Evolutionary conservation across 139 green algal species (phyloP), one percentile per base, ranked within the genome.

Genomic region (Auxenochlorella pyrenoidosa): DNA sequence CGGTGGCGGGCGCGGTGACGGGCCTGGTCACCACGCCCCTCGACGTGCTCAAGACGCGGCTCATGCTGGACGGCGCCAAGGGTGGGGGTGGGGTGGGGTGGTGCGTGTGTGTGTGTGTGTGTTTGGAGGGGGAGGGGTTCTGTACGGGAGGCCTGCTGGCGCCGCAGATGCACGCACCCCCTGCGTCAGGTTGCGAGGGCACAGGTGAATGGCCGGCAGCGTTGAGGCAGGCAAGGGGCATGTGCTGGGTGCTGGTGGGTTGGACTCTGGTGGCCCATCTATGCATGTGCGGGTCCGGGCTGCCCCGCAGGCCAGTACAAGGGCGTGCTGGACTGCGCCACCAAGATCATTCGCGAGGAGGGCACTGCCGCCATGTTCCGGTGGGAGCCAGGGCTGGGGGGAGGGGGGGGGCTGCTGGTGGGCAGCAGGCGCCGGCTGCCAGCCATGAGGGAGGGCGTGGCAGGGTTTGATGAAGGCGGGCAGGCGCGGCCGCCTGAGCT

Each of bases 41-140:
- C 68, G 96, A 99, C 70, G 96, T 99, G 79, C 91, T 99, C 28
- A 99, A 99, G 90, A 99, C 96, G 13, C 89, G 96, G 24, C 90
- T 99, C 12, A 99, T 99, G 96, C 96, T 95, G 6, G 94, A 98
- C 85, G 96, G 80, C 1, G 32, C 80, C 32, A 60, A 41, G 40
- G 80, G 80, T 85, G 63, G 32, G 63, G 54, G 16, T 54, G 12
- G 16, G 13, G 8, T 58, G 47, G 47, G 47, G n/a, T n/a, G n/a
- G n/a, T n/a, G n/a, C n/a, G n/a, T n/a, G 58, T 18, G 58, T 19
- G 21, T 73, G 22, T 77, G 70, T 10, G n/a, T 34, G n/a, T 77
- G 70, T 8, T n/a, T n/a, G n/a, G n/a, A n/a, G n/a, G n/a, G n/a
- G n/a, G n/a, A n/a, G n/a, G n/a, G n/a, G n/a, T n/a, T n/a, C n/a